phyloP scores from a whole-genome alignment of 176 grass and related monocot species.

The Leersia perrieri region DNA sequence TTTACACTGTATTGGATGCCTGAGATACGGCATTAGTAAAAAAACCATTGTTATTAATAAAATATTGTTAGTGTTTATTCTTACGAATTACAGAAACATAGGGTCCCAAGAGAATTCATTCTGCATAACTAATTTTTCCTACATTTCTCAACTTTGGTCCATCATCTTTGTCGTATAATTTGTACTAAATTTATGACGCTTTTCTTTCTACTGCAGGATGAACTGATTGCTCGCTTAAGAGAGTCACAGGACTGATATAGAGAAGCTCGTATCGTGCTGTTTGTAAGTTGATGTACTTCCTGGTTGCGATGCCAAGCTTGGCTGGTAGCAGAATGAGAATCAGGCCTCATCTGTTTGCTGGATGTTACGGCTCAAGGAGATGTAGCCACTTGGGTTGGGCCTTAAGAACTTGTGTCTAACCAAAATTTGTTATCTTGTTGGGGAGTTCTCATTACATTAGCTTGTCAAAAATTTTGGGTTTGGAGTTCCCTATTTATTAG shows the following conservation, averaged over 20 bases:
- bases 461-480: neutral
- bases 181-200: neutral
- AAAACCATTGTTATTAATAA: neutral
- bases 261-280: neutral
- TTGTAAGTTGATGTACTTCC: neutral
- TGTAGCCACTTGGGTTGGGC: neutral
- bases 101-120: neutral
- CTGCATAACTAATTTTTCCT: neutral
- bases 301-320: neutral
- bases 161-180: neutral
- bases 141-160: neutral
- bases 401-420: neutral
- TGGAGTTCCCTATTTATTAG: neutral
- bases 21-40: neutral
- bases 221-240: conserved; percentile 55
- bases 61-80: neutral
- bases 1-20: neutral
- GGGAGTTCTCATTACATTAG: neutral
- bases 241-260: conserved; percentile 33
- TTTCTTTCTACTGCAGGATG: conserved; percentile 41
- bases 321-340: neutral
- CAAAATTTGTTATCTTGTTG: neutral
- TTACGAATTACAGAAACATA: neutral
- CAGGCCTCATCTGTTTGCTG: neutral
- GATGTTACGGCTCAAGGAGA: neutral